A percentile compares a stretch with the other conserved stretches of the same genome.
phyloP scores from a whole-genome alignment of 2,329 filamentous ascomycete species.

The Trichoderma atrobrunneum region DNA sequence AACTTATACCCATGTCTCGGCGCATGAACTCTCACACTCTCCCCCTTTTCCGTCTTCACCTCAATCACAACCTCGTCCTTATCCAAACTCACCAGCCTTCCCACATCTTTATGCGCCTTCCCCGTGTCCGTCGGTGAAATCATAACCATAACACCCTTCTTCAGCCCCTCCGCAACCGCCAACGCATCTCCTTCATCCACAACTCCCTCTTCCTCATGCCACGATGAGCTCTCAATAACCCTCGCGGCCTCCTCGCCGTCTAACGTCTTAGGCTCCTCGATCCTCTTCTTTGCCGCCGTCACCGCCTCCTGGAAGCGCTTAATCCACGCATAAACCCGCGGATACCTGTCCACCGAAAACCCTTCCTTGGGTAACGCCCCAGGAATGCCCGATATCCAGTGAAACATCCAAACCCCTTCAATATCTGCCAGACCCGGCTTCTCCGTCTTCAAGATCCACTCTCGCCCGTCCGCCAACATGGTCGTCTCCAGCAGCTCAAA shows the following conservation, averaged over 20 bases:
- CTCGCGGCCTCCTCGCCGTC: constrained; percentile 53
- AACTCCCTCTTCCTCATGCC: constrained; percentile 42
- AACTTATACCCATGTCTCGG: constrained; percentile 59
- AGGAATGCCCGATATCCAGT: constrained; percentile 60
- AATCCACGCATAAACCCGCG: constrained; percentile 62
- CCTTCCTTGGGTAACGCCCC: constrained; percentile 52
- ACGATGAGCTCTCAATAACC: constrained; percentile 44
- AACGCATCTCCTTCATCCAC: constrained; percentile 51
- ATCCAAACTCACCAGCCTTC: constrained; percentile 52
- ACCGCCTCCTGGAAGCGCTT: constrained; percentile 55
- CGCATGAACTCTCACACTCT: constrained; percentile 54
- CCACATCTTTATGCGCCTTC: constrained; percentile 55
- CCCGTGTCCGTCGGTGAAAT: constrained; percentile 64
- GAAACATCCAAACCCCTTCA: constrained; percentile 65
- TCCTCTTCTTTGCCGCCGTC: constrained; percentile 38
- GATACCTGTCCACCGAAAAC: constrained; percentile 53
- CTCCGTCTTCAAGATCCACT: constrained; percentile 58
- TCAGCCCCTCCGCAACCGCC: constrained; percentile 45
- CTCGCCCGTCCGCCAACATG: constrained; percentile 62
- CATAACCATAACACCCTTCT: constrained; percentile 52
- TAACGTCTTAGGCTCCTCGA: constrained; percentile 40
- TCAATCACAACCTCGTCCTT: constrained; percentile 58
- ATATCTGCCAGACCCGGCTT: constrained; percentile 62
- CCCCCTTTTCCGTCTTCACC: constrained; percentile 40
- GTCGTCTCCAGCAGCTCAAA: constrained; percentile 60